phyloP scores from a whole-genome alignment of 1,139 yeast genomes.

The Pichia sp. region DNA sequence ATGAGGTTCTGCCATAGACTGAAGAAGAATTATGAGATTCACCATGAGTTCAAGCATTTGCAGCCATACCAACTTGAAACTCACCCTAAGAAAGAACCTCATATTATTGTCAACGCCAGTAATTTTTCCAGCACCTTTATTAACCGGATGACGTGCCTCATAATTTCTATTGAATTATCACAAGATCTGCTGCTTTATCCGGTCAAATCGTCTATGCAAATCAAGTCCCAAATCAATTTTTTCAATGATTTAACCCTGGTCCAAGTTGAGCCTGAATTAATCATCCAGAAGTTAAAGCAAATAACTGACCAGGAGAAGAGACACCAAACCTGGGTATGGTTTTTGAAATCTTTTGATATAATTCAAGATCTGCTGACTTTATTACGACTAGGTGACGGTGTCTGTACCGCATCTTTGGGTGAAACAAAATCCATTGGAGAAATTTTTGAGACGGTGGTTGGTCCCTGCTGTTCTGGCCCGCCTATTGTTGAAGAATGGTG shows the following conservation, averaged over 20 bases:
- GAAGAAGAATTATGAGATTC: conserved; percentile 6
- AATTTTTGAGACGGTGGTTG: conserved; percentile 15
- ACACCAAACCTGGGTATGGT: conserved; percentile 13
- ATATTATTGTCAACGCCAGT: conserved; percentile 28
- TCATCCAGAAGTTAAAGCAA: conserved; percentile 2
- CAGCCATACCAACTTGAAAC: conserved; percentile 14
- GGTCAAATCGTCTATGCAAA: conserved; percentile 16
- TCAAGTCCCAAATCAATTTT: conserved; percentile 12
- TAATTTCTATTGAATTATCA: conserved; percentile 24
- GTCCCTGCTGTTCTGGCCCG: conserved; percentile 17
- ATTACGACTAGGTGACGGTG: conserved; percentile 28
- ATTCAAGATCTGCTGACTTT: conserved; percentile 16
- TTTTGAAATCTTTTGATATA: conserved; percentile 12
- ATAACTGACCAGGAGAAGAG: conserved; percentile 3
- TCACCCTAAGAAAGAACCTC: conserved; percentile 7
- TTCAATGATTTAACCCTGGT: conserved; percentile 16
- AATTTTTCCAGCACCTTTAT: conserved; percentile 26
- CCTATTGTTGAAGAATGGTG: conserved; percentile 13
- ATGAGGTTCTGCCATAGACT: conserved; percentile 14
- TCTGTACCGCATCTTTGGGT: conserved; percentile 16
- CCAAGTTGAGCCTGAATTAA: conserved; percentile 8
- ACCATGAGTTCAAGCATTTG: conserved; percentile 7
- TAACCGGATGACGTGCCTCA: conserved; percentile 23
- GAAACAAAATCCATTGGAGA: conserved; percentile 8
- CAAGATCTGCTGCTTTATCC: conserved; percentile 23